phyloP scores from a whole-genome alignment of 805 yeast genomes.

The Yamadazyma akitaensis region DNA sequence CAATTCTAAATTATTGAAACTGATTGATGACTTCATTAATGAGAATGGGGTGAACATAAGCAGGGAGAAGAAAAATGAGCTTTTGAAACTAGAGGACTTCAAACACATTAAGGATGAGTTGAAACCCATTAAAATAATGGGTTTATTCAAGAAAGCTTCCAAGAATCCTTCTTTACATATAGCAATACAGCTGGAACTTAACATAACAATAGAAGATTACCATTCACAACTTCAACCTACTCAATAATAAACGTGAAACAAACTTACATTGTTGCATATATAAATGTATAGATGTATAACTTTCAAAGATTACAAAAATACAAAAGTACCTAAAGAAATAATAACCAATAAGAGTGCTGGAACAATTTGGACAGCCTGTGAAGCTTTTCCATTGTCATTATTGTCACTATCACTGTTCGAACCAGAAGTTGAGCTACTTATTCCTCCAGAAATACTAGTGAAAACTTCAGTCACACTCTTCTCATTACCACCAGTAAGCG shows the following conservation, averaged over 20 bases:
- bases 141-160: not conserved
- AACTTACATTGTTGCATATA: too few species aligned
- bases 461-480: not conserved
- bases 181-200: not conserved
- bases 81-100: not conserved
- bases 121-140: not conserved
- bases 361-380: not conserved
- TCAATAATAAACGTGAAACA: not conserved
- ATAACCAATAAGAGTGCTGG: not conserved
- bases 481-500: constrained; percentile 3
- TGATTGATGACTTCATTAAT: not conserved
- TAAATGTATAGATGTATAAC: not conserved
- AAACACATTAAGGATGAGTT: not conserved
- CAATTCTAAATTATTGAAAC: not conserved
- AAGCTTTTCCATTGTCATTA: not conserved
- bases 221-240: not conserved
- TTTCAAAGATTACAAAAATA: not conserved
- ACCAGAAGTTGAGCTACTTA: not conserved
- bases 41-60: not conserved
- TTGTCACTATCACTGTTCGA: not conserved
- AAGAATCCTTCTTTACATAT: not conserved
- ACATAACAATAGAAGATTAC: not conserved
- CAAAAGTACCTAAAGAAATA: not conserved
- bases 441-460: not conserved
- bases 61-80: not conserved